Evolutionary conservation across 2,329 filamentous ascomycete species (phyloP), one percentile per base, ranked within the genome.

Genomic region (Sarocladium oryzae): DNA sequence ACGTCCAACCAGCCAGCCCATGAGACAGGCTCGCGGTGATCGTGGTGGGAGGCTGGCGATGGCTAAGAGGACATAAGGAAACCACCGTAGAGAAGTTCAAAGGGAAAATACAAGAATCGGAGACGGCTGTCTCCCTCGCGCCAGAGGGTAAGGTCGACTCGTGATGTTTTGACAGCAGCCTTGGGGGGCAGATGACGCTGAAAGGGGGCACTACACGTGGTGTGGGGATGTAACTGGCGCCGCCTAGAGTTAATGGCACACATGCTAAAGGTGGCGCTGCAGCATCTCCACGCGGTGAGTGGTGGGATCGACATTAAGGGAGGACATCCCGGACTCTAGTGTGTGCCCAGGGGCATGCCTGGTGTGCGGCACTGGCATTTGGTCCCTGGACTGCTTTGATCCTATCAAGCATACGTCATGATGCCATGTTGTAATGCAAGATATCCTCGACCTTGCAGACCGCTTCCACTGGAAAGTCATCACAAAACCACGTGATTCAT

Each of bases 161-260:
- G 40, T 43, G 40, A 43, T 43, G 40, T 43, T 43, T 43, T 43
- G 40, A 28, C 23, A 28, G 13, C n/a, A 43, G 13, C n/a, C 40
- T 28, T 8, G 20, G 40, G 21, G 11, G 40, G 40, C 40, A 43
- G 40, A 43, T 43, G 40, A 43, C 40, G 40, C 40, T 13, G 24
- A 23, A 16, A 43, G 21, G 40, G 20, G 23, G 40, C 23, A 23
- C 40, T 43, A 20, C 40, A 43, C 40, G 23, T 43, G 40, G 7
- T 4, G 9, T 40, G 37, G 37, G 18, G 37, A 21, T 7, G 37
- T 20, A 6, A 15, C 16, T 23, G 16, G 18, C 37, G 16, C 35
- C 9, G 18, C 37, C 37, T 40, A 21, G 23, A 9, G 15, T 40
- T 21, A 15, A 13, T 18, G 40, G 16, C 11, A 43, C 13, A 26